Conservation (phyloP, 1,284 basidiomycete species). For the Trichosporon coremiiforme region DNA sequence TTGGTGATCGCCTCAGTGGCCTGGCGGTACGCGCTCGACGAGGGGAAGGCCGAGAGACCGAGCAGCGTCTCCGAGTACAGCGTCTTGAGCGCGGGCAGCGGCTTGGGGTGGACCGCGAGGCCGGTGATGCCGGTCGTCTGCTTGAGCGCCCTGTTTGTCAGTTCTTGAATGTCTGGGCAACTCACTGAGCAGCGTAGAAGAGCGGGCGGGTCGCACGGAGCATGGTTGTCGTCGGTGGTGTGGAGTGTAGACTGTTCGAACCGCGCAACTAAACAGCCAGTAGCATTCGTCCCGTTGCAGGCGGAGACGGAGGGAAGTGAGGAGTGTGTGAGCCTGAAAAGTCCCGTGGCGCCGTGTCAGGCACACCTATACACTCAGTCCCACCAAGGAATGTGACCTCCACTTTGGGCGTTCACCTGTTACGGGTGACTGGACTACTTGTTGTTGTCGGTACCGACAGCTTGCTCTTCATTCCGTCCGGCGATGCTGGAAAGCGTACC, state of each 20-base stretch:
- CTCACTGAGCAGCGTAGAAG: conserved; percentile 54
- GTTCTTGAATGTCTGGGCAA: conserved; percentile 3
- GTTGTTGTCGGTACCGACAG: neutral
- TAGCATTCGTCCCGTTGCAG: conserved; percentile 7
- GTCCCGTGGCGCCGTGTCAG: neutral
- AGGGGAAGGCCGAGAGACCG: conserved; percentile 70
- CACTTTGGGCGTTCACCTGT: neutral
- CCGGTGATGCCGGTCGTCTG: conserved; percentile 75
- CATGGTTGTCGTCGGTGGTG: conserved; percentile 59
- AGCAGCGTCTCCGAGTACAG: conserved; percentile 80
- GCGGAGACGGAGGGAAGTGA: neutral
- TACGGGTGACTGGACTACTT: conserved; percentile 7
- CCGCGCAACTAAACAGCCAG: neutral
- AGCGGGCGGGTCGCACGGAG: conserved; percentile 75
- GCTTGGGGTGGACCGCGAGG: conserved; percentile 61
- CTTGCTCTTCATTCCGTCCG: neutral
- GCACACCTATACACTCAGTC: neutral
- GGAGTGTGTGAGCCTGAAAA: conserved; percentile 31
- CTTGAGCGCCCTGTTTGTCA: conserved; percentile 60
- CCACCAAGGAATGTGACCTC: neutral
- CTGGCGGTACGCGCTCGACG: conserved; percentile 85
- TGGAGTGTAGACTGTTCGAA: neutral
- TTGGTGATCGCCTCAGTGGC: conserved; percentile 84
- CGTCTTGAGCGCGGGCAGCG: conserved; percentile 72
- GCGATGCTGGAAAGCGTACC: neutral